These are phyloP conservation scores for Septoria petroselini DNA, from an alignment of 2,329 filamentous ascomycete species.

Conservation along the genomic window DNA sequence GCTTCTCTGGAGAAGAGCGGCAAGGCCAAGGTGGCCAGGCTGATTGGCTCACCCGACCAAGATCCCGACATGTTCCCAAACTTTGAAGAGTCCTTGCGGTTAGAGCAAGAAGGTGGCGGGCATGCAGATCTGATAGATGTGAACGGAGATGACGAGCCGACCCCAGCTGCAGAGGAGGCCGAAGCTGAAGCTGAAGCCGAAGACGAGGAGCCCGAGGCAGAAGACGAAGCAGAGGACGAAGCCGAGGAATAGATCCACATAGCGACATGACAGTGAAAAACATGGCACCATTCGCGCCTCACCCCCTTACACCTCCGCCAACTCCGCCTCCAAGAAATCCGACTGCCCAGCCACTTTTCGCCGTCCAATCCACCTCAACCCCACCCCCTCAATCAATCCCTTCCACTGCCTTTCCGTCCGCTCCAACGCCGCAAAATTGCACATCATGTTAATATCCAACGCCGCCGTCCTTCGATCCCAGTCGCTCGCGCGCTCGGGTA, in stretches of 20 bases:
- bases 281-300: background rate
- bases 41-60: conserved; percentile 71
- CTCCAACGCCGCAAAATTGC: conserved; percentile 38
- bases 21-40: conserved; percentile 78
- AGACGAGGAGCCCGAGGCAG: conserved; percentile 15
- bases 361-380: conserved; percentile 13
- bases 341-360: conserved; percentile 5
- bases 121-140: conserved; percentile 43
- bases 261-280: background rate
- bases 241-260: background rate
- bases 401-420: conserved; percentile 43
- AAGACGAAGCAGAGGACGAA: conserved; percentile 19
- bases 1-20: conserved; percentile 75
- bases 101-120: conserved; percentile 69
- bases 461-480: conserved; percentile 14
- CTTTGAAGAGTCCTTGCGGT: conserved; percentile 83
- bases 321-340: conserved; percentile 6
- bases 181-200: too few relatives aligned
- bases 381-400: conserved; percentile 20
- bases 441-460: conserved; percentile 47
- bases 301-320: background rate
- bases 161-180: conserved; percentile 21
- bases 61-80: conserved; percentile 80
- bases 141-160: conserved; percentile 30
- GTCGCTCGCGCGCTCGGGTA: conserved; percentile 23